phyloP scores from a whole-genome alignment of 2,329 filamentous ascomycete genomes.

The Hypoxylon sp. region DNA sequence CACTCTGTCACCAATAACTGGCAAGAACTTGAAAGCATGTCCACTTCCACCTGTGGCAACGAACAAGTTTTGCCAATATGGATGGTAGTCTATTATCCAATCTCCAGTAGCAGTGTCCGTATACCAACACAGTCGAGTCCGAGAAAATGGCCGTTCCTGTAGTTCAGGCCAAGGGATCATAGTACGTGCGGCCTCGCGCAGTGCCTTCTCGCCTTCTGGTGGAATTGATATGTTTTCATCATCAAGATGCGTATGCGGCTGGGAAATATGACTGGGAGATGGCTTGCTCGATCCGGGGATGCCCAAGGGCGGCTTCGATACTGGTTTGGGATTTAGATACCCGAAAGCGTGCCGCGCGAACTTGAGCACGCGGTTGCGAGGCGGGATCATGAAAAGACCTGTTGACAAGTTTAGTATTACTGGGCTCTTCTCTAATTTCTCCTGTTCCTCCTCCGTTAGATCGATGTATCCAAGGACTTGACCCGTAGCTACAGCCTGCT shows the following conservation, averaged over 20 bases:
- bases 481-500: slow-evolving; percentile 83
- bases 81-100: slow-evolving; percentile 80
- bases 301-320: slow-evolving; percentile 52
- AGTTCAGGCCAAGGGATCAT: slow-evolving; percentile 72
- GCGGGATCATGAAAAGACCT: slow-evolving; percentile 83
- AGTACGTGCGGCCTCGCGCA: slow-evolving; percentile 72
- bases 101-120: slow-evolving; percentile 80
- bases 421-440: slow-evolving; percentile 74
- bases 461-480: slow-evolving; percentile 85
- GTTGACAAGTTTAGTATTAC: slow-evolving; percentile 80
- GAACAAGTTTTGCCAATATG: slow-evolving; percentile 71
- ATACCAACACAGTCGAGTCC: slow-evolving; percentile 81
- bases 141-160: slow-evolving; percentile 71
- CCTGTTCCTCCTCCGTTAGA: slow-evolving; percentile 80
- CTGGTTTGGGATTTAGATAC: slow-evolving; percentile 69
- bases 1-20: slow-evolving; percentile 74
- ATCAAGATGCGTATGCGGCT: slow-evolving; percentile 65
- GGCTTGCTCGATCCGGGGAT: slow-evolving; percentile 29
- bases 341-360: slow-evolving; percentile 79
- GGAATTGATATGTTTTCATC: slow-evolving; percentile 67
- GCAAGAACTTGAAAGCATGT: slow-evolving; percentile 79
- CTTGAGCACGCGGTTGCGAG: slow-evolving; percentile 74
- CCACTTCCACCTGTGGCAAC: slow-evolving; percentile 75
- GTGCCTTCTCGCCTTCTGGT: slow-evolving; percentile 71
- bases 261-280: slow-evolving; percentile 51